A percentile compares a stretch with the other conserved stretches of the same genome.
Conservation (phyloP, 2,329 filamentous ascomycete genomes). For the Berkeleyomyces basicola region DNA sequence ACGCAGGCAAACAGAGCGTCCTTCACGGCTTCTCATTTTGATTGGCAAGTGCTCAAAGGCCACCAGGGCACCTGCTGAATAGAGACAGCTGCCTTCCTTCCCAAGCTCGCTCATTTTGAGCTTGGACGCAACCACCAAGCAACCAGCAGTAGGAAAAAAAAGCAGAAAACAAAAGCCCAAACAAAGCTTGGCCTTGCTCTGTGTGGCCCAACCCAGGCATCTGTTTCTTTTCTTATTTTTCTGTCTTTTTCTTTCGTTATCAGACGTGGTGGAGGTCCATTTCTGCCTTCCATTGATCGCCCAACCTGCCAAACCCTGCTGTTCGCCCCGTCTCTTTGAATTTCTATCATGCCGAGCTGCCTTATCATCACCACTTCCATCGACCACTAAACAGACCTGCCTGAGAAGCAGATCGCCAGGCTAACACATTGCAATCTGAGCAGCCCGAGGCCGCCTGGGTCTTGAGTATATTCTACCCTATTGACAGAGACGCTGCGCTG, state of each 20-base stretch:
- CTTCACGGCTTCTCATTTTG: background rate
- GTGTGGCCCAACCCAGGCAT: too few relatives aligned
- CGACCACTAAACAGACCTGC: background rate
- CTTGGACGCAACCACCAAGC: slow-evolving; percentile 3
- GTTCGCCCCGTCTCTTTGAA: background rate
- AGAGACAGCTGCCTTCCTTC: background rate
- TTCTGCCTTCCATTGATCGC: too few relatives aligned
- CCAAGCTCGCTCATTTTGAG: background rate
- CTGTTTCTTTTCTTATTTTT: background rate
- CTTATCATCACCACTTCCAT: background rate
- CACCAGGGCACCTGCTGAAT: background rate
- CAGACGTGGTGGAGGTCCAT: too few relatives aligned
- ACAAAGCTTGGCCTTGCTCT: background rate
- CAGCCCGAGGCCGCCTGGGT: background rate
- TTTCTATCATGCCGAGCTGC: background rate
- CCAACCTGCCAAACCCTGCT: too few relatives aligned
- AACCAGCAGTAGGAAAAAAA: background rate
- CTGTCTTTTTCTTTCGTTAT: background rate
- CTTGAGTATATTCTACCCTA: background rate
- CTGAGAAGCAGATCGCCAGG: background rate
- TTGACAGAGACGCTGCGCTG: background rate
- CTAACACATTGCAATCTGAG: background rate
- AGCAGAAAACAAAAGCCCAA: background rate
- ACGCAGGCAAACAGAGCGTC: background rate
- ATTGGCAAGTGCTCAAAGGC: background rate